Percentiles rank a stretch among this genome's conserved stretches.
phyloP scores from a whole-genome alignment of 176 grass and related monocot genomes.

The Neostapfia colusana region DNA sequence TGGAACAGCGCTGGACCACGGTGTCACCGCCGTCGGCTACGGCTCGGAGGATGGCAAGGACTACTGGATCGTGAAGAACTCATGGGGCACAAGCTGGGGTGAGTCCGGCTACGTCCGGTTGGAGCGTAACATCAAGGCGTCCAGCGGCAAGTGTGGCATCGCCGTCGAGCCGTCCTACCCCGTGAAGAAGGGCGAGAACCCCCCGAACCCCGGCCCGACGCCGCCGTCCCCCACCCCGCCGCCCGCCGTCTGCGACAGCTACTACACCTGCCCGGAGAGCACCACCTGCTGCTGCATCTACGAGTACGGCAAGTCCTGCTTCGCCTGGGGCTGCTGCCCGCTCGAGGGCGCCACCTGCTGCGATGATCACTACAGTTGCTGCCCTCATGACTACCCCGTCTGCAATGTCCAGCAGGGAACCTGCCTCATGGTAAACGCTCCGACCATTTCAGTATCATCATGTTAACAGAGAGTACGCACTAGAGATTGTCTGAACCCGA shows the following conservation, averaged over 20 bases:
- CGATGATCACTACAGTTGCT: conserved; percentile 92
- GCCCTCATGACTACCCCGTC: conserved; percentile 85
- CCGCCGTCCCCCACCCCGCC: conserved; percentile 53
- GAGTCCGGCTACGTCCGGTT: conserved; percentile 74
- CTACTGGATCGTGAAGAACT: conserved; percentile 95
- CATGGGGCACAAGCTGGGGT: conserved; percentile 74
- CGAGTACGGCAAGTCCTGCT: conserved; percentile 62
- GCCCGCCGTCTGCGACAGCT: conserved; percentile 58
- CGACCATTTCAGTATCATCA: neutral
- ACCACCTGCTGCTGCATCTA: conserved; percentile 94
- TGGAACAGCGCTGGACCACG: conserved; percentile 73
- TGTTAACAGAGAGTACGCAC: neutral
- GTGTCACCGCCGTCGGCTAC: conserved; percentile 69
- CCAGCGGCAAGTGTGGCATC: conserved; percentile 76
- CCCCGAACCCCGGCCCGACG: conserved; percentile 75
- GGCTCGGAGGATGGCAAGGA: conserved; percentile 64
- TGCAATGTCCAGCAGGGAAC: conserved; percentile 62
- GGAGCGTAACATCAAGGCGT: conserved; percentile 69
- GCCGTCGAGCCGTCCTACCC: conserved; percentile 78
- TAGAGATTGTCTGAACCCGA: conserved; percentile 3
- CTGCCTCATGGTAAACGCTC: conserved; percentile 64
- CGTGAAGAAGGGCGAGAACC: conserved; percentile 66
- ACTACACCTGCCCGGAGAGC: conserved; percentile 61
- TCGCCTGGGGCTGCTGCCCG: conserved; percentile 86
- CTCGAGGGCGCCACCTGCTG: conserved; percentile 85